Base-by-base conservation (phyloP, 345 rosid genomes). In the Arabidopsis arenosa region DNA sequence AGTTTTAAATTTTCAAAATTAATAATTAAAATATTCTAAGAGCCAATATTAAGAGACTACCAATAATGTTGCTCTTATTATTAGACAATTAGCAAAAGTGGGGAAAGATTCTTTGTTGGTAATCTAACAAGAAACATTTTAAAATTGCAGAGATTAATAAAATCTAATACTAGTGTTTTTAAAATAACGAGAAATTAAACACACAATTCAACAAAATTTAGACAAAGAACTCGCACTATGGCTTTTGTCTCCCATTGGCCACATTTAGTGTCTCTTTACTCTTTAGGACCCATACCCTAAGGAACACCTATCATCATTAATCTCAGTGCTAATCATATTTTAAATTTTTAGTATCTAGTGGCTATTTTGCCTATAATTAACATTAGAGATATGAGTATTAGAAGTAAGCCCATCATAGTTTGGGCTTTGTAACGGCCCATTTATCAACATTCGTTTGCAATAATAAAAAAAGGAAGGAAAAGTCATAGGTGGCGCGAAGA, bases 211-310 rank as follows among this genome's bases (percentile, higher is more conserved):
- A 65, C 57, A n/a, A 41, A 64, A 9, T 35, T 6, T 63, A 55
- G 60, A 77, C 72, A 77, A 58, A 65, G 68, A 71, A 64, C 67
- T 64, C 62, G 21, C 67, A 37, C 32, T 48, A 59, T 57, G 76
- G 76, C 76, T 57, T 77, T 77, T 71, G 80, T 77, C 73, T 77
- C 73, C 76, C 73, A 65, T 72, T 65, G 40, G 51, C 68, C 76
- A 44, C 17, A 35, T 49, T 21, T 21, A 72, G 68, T 71, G 15
- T 63, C 75, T 63, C 75, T 69, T 53, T 43, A 53, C 43, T 23
- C 63, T 33, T 44, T 28, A 62, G 67, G 70, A 64, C 59, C 80
- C 67, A 56, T 55, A n/a, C 12, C 52, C 13, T 70, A 8, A 71
- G 44, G 80, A 65, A 64, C 68, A 77, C 10, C 53, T 52, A 61